Percentiles rank a stretch among this genome's conserved stretches.
Evolutionary conservation across 108 stramenopile species (phyloP).

Genomic region (Cyclostephanos invisitatus): DNA sequence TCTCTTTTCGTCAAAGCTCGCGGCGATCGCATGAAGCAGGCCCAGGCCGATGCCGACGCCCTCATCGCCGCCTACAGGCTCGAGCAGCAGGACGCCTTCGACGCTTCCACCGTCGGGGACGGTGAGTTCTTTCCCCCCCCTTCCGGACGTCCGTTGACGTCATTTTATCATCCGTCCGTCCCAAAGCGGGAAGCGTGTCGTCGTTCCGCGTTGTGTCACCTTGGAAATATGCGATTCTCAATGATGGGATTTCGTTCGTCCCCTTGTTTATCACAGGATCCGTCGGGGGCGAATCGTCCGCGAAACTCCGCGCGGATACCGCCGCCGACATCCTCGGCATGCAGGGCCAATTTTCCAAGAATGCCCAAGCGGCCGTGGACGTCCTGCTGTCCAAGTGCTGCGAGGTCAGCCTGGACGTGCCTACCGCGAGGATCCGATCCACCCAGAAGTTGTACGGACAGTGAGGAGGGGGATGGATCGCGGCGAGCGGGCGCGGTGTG

Average conservation of each 20-base stretch:
- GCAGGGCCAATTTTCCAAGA: constrained; percentile 82
- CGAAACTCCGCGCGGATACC: constrained; percentile 85
- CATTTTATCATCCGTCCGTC: too few species aligned
- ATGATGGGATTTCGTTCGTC: background rate
- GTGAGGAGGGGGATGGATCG: background rate
- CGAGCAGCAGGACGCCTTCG: constrained; percentile 91
- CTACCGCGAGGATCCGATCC: constrained; percentile 85
- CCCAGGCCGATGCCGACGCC: constrained; percentile 84
- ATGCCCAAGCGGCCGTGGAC: constrained; percentile 90
- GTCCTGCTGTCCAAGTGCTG: constrained; percentile 92
- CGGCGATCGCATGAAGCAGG: constrained; percentile 94
- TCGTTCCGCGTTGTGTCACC: too few species aligned
- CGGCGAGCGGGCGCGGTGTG: background rate
- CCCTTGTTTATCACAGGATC: constrained; percentile 69
- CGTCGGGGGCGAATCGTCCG: constrained; percentile 69
- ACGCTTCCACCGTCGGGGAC: constrained; percentile 68
- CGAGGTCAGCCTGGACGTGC: constrained; percentile 90
- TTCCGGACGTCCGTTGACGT: too few species aligned
- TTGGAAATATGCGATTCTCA: too few species aligned
- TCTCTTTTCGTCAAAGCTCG: constrained; percentile 55
- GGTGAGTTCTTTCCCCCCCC: constrained; percentile 27
- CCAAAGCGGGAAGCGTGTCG: too few species aligned
- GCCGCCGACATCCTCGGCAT: constrained; percentile 73
- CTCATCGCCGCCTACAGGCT: constrained; percentile 83
- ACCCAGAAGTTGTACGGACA: constrained; percentile 86